Evolutionary conservation across 2,329 filamentous ascomycete genomes (phyloP), one percentile per base, ranked within the genome.

Genomic region (Ceratocystis cubensis): DNA sequence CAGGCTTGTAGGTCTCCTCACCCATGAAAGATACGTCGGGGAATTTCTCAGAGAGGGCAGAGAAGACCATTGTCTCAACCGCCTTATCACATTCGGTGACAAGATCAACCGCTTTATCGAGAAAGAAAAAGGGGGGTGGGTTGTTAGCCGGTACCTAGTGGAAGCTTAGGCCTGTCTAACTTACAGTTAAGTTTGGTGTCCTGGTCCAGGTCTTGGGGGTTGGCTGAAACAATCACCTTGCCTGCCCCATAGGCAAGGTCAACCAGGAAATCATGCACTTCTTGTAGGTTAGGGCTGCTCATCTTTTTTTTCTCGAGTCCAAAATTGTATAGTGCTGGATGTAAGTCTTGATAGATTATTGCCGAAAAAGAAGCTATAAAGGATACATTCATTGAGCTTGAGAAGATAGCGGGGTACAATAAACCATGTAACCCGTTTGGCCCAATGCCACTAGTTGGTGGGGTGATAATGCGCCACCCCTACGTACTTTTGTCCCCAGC

Each of bases 1-100:
- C 88, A 1, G 87, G 82, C 69, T 84, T 79, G 77, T 90, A 88
- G 33, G 88, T 91, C 76, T 93, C 88, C 73, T 90, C 88, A 73
- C 88, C 88, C 74, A 91, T 84, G 75, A 90, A 89, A 70, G 79
- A 74, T 72, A 82, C 82, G 69, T 73, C 70, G 0, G 85, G 85
- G 73, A 84, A 87, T 20, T 77, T 74, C 17, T 75, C 69, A 2
- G 75, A 76, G 15, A 88, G 79, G 50, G 78, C 78, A 17, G 76
- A 73, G 6, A 80, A 81, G 65, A 88, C 82, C 77, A 85, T 83
- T 64, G 78, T 77, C 74, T 88, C 85, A 64, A 88, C 84, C 13
- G 82, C 84, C 72, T 84, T 80, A 75, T 88, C 85, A 22, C 83
- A 82, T 73, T 88, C 85, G 28, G 85, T 88, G 53, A 88, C 85